A percentile compares a stretch with the other conserved stretches of the same genome.
These are phyloP conservation scores for Podospora australis DNA, from an alignment of 495 filamentous ascomycete species.

Conservation along the genomic window DNA sequence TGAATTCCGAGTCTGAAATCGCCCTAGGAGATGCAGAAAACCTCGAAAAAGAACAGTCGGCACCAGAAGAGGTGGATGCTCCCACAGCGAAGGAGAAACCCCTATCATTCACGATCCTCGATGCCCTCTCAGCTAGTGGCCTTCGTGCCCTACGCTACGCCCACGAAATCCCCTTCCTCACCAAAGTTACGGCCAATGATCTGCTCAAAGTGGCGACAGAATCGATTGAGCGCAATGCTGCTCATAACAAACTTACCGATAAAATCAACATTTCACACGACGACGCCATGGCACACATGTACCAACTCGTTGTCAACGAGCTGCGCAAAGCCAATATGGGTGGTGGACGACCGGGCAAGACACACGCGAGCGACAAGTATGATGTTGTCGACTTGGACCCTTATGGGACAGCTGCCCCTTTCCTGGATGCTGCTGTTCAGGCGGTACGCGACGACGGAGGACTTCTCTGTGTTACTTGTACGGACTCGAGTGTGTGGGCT, in stretches of 20 bases:
- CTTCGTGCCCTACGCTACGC: slow-evolving; percentile 88
- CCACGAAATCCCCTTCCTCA: slow-evolving; percentile 77
- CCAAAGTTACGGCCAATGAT: slow-evolving; percentile 83
- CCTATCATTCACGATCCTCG: slow-evolving; percentile 69
- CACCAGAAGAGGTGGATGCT: slow-evolving; percentile 2
- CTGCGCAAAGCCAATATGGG: slow-evolving; percentile 23
- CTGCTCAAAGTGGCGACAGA: slow-evolving; percentile 68
- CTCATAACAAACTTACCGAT: slow-evolving; percentile 66
- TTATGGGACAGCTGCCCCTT: slow-evolving; percentile 86
- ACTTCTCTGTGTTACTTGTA: slow-evolving; percentile 91
- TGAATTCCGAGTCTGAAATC: slow-evolving; percentile 15
- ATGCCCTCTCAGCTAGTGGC: slow-evolving; percentile 91
- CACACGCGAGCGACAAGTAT: slow-evolving; percentile 48
- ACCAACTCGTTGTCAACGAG: slow-evolving; percentile 47
- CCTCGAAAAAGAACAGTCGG: not conserved
- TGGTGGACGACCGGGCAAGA: slow-evolving; percentile 19
- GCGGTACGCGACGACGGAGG: slow-evolving; percentile 75
- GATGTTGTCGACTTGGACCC: slow-evolving; percentile 96
- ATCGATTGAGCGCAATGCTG: slow-evolving; percentile 74
- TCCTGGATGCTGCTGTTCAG: slow-evolving; percentile 84
- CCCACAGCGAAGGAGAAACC: slow-evolving; percentile 14
- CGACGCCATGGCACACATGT: slow-evolving; percentile 90
- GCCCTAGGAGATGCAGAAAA: not conserved
- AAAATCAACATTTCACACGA: slow-evolving; percentile 67
- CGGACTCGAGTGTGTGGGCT: slow-evolving; percentile 89